Evolutionary conservation across 2,329 filamentous ascomycete species (phyloP).

Genomic region (Hypoxylon sp.): DNA sequence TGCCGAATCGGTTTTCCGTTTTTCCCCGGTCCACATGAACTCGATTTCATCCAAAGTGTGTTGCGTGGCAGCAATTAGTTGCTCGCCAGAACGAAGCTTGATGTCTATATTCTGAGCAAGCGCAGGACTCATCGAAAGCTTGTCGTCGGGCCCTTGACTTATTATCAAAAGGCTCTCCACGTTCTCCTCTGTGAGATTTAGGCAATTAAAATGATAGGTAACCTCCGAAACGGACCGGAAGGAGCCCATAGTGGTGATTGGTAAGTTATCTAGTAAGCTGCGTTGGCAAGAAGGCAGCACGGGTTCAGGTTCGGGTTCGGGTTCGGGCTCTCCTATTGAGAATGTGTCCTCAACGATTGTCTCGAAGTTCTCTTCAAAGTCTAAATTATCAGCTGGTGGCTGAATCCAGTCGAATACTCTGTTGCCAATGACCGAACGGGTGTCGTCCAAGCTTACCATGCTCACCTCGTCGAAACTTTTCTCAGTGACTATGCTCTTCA

Average conservation of each 20-base stretch:
- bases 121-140: background rate
- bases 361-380: background rate
- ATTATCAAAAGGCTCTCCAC: background rate
- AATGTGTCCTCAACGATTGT: background rate
- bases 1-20: background rate
- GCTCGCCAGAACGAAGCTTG: background rate
- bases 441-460: slow-evolving; percentile 3
- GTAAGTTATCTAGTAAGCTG: background rate
- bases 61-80: slow-evolving; percentile 16
- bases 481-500: background rate
- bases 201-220: background rate
- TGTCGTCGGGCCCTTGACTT: background rate
- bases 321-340: too few relatives aligned
- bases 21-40: slow-evolving; percentile 21
- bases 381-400: background rate
- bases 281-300: background rate
- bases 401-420: slow-evolving; percentile 9
- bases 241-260: background rate
- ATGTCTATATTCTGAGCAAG: background rate
- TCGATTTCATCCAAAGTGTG: slow-evolving; percentile 18
- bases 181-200: slow-evolving; percentile 1
- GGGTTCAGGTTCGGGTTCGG: background rate
- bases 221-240: background rate
- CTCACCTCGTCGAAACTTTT: slow-evolving; percentile 8
- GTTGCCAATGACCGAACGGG: background rate